Base-by-base conservation (phyloP, 2,329 filamentous ascomycete genomes). In the Penicillium rolfsii region DNA sequence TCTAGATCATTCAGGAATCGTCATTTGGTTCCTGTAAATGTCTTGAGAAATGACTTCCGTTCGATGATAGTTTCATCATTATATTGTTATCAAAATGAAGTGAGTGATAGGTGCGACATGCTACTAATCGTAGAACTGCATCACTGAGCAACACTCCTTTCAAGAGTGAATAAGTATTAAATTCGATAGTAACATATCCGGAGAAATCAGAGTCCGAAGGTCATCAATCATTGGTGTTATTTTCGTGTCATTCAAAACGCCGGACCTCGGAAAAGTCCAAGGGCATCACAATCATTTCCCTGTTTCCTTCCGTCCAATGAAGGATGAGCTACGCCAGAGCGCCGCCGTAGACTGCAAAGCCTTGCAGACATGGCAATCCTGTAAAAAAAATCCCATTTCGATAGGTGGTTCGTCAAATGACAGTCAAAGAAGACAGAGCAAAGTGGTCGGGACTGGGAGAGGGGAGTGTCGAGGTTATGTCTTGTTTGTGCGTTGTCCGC, bases 401-500 rank as follows among this genome's bases (percentile, higher is more conserved):
- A n/a, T 5, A n/a, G 7, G n/a, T 61, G 16, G 14, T 59, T 63
- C 46, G 28, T 65, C 55, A 68, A 9, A 64, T 54, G 22, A 61
- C 41, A 33, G 54, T 40, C 35, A 71, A 68, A 22, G 65, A 48
- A 55, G 64, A 50, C 48, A 70, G 57, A 9, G 66, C 55, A 52
- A 72, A 70, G 19, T 65, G 65, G 14, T 70, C 69, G 3, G 66
- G 52, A 30, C 66, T 61, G 4, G 71, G 73, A 1, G 71, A 73
- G 22, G 64, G 63, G 8, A 72, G 57, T 3, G 61, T 52, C 1
- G 64, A 57, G 30, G 55, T 59, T 8, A 58, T 36, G 33, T 68
- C 64, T 48, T 65, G 59, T 65, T 77, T 78, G 52, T 79, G 76
- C 0, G 76, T 77, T 22, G 74, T 74, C 56, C 68, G 70, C 40